Conservation (phyloP, 1,139 yeast species). For the Taphrina communis region DNA sequence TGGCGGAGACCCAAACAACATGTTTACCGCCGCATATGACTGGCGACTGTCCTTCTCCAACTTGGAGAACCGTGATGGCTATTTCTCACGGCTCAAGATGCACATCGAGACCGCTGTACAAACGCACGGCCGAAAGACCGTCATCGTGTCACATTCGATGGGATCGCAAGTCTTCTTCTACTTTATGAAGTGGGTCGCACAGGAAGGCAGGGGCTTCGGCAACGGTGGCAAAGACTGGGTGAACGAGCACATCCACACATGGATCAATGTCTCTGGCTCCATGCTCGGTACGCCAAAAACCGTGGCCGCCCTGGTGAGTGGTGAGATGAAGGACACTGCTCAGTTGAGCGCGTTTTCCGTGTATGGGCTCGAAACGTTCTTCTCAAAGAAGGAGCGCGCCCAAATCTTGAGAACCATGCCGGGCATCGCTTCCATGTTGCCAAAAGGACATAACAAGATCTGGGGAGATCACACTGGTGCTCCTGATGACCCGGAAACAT, state of each 20-base stretch:
- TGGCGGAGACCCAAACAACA: slow-evolving; percentile 89
- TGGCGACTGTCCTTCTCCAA: slow-evolving; percentile 94
- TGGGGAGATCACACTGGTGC: slow-evolving; percentile 69
- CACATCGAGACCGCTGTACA: slow-evolving; percentile 66
- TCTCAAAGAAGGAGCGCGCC: slow-evolving; percentile 84
- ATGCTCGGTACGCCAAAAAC: slow-evolving; percentile 92
- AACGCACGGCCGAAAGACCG: slow-evolving; percentile 70
- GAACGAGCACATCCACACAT: slow-evolving; percentile 76
- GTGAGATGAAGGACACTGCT: slow-evolving; percentile 97
- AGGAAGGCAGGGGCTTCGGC: slow-evolving; percentile 78
- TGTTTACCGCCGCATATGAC: slow-evolving; percentile 91
- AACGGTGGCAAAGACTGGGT: slow-evolving; percentile 91
- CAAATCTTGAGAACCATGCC: slow-evolving; percentile 87
- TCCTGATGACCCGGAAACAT: slow-evolving; percentile 54
- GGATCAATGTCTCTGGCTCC: slow-evolving; percentile 78
- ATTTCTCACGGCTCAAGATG: slow-evolving; percentile 74
- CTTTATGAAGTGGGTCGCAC: slow-evolving; percentile 83
- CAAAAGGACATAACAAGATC: slow-evolving; percentile 86
- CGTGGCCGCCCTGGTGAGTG: slow-evolving; percentile 85
- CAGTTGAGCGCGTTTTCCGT: slow-evolving; percentile 91
- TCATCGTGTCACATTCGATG: slow-evolving; percentile 93
- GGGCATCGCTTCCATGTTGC: slow-evolving; percentile 92
- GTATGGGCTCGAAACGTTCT: slow-evolving; percentile 93
- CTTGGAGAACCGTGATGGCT: slow-evolving; percentile 82
- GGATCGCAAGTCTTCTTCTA: slow-evolving; percentile 88